phyloP scores from a whole-genome alignment of 306 rosid genomes.

The Gillenia trifoliata region DNA sequence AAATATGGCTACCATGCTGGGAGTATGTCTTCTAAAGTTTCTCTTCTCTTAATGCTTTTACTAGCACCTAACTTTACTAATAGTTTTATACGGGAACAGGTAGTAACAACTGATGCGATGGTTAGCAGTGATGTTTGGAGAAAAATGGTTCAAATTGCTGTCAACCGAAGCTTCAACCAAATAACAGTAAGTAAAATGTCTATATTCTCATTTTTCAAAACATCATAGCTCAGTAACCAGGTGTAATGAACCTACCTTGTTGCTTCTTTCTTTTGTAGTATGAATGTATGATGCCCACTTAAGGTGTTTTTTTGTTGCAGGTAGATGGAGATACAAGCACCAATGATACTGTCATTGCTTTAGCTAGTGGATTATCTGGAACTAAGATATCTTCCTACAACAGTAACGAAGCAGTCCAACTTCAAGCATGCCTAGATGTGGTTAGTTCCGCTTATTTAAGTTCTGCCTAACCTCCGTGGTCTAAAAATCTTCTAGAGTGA shows the following conservation, averaged over 20 bases:
- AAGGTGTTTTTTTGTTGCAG: constrained; percentile 30
- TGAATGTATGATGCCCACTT: constrained; percentile 14
- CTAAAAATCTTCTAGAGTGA: not conserved
- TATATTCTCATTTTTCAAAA: not conserved
- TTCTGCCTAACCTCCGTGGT: not conserved
- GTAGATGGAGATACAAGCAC: constrained; percentile 99
- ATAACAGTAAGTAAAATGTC: constrained; percentile 56
- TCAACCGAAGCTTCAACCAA: constrained; percentile 92
- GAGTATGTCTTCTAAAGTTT: constrained; percentile 44
- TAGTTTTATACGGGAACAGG: constrained; percentile 34
- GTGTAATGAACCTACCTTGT: not conserved
- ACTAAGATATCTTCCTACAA: constrained; percentile 52
- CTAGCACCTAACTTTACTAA: not conserved
- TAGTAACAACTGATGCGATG: constrained; percentile 84
- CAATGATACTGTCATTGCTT: constrained; percentile 87
- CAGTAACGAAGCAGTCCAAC: constrained; percentile 60
- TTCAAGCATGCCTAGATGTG: constrained; percentile 82
- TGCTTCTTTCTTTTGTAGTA: not conserved
- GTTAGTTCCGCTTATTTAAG: constrained; percentile 35
- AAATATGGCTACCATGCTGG: constrained; percentile 98
- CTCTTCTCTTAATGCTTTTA: constrained; percentile 1
- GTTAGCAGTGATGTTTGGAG: constrained; percentile 78
- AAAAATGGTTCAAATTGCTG: constrained; percentile 79
- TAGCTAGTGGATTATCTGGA: constrained; percentile 89
- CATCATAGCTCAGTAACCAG: not conserved